Base-by-base conservation (phyloP, 2,329 filamentous ascomycete species). In the Ustulina deusta region DNA sequence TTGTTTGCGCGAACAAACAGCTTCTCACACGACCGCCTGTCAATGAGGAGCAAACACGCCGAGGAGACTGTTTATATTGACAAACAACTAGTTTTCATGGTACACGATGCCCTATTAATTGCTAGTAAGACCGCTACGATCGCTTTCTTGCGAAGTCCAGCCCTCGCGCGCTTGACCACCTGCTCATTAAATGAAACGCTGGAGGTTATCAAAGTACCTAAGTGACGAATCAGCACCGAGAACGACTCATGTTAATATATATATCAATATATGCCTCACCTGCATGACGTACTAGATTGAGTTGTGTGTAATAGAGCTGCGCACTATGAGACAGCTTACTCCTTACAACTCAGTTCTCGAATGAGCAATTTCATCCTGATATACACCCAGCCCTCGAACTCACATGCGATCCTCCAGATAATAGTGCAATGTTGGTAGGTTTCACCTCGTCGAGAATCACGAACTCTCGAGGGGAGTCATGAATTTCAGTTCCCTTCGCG, bases 1-100 rank as follows among this genome's bases (percentile, higher is more conserved):
- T 13, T 11, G 20, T n/a, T n/a, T n/a, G n/a, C n/a, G n/a, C n/a
- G n/a, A n/a, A n/a, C n/a, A n/a, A n/a, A n/a, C 34, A 40, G 22
- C 20, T 15, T 40, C 13, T 25, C 52, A 52, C 6, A n/a, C 29
- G 10, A 15, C 10, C 11, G n/a, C 46, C 46, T 49, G 7, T 2
- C 6, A 40, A 56, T 11, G 15, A 56, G 52, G 42, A 29, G 54
- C 15, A n/a, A 10, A 56, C 44, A 36, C 54, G 36, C 38, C 36
- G 29, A 42, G 17, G 36, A 42, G 22, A 10, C 36, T 40, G 15
- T 49, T 49, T 10, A 42, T 6, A 36, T 29, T 29, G 13, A 42
- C 20, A 17, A 55, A 44, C 54, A 29, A 32, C 15, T 17, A 51
- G 32, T 2, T 20, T 1, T 29, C 11, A 40, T 27, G 52, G 34